These are phyloP conservation scores for Russula earlei DNA, from an alignment of 768 basidiomycete genomes.

Conservation along the genomic window DNA sequence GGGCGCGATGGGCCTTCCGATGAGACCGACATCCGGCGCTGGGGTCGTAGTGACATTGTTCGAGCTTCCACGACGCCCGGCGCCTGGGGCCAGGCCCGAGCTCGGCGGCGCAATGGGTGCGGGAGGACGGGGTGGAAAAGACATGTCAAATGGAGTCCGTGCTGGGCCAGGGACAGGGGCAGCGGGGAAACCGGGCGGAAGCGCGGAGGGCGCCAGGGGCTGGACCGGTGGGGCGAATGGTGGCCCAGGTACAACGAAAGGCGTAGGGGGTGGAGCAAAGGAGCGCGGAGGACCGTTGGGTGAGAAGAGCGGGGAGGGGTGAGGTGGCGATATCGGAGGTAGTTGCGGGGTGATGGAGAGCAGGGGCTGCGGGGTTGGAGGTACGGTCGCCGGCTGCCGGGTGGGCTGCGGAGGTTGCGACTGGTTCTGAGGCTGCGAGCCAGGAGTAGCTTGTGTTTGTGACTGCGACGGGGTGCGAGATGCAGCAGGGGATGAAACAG, in stretches of 20 bases:
- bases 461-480: constrained; percentile 30
- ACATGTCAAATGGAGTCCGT: constrained; percentile 40
- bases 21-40: constrained; percentile 28
- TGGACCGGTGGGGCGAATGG: constrained; percentile 39
- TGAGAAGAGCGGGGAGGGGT: constrained; percentile 32
- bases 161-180: constrained; percentile 21
- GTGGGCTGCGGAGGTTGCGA: constrained; percentile 31
- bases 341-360: constrained; percentile 34
- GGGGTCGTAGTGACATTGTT: constrained; percentile 48
- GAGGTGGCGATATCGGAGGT: constrained; percentile 6
- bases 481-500: constrained; percentile 22
- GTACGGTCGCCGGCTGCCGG: constrained; percentile 36
- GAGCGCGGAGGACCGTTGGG: constrained; percentile 33
- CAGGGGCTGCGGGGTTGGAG: constrained; percentile 41
- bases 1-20: constrained; percentile 42
- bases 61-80: constrained; percentile 35
- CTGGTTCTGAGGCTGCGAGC: constrained; percentile 20
- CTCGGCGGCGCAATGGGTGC: constrained; percentile 46
- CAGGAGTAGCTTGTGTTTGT: constrained; percentile 26
- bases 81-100: constrained; percentile 43
- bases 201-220: constrained; percentile 43
- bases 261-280: constrained; percentile 37
- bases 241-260: constrained; percentile 35
- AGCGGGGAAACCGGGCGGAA: constrained; percentile 45
- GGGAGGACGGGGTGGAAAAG: constrained; percentile 35